Evolutionary conservation across 202 grass and related monocot species (phyloP).

Genomic region (Dendrocalamus latiflorus): DNA sequence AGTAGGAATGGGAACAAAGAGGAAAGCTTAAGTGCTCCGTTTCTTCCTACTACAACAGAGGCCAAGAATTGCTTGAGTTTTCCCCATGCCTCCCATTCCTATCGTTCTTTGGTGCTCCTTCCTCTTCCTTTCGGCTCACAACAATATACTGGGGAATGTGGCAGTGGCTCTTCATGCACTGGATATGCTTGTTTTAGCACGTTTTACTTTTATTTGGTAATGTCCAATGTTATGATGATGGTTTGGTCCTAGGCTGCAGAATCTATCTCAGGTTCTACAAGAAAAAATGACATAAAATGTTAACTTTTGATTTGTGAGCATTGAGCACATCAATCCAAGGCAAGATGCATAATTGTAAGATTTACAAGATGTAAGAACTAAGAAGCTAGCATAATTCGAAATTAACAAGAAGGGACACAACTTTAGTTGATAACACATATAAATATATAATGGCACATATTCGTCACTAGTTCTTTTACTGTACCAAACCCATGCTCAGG

Average conservation of each 20-base stretch:
- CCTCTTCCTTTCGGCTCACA: background rate
- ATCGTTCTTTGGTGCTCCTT: background rate
- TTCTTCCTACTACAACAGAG: background rate
- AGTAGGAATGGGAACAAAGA: background rate
- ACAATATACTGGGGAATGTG: background rate
- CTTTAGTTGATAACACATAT: background rate
- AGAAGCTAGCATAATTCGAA: background rate
- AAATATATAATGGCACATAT: background rate
- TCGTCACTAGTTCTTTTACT: background rate
- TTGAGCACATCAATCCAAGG: background rate
- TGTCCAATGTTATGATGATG: background rate
- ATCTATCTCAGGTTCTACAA: background rate
- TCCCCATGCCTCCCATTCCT: background rate
- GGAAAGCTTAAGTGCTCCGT: background rate
- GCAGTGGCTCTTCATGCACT: background rate
- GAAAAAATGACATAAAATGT: background rate
- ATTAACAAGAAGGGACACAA: background rate
- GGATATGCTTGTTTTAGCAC: background rate
- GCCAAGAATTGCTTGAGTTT: background rate
- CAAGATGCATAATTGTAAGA: background rate
- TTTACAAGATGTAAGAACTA: background rate
- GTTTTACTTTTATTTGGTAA: background rate
- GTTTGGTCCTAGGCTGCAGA: background rate
- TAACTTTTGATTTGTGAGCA: background rate
- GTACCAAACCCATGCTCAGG: background rate